A percentile compares a stretch with the other conserved stretches of the same genome.
These are phyloP conservation scores for Ceratocystiopsis brevicomis DNA, from an alignment of 2,329 filamentous ascomycete species.

Conservation along the genomic window DNA sequence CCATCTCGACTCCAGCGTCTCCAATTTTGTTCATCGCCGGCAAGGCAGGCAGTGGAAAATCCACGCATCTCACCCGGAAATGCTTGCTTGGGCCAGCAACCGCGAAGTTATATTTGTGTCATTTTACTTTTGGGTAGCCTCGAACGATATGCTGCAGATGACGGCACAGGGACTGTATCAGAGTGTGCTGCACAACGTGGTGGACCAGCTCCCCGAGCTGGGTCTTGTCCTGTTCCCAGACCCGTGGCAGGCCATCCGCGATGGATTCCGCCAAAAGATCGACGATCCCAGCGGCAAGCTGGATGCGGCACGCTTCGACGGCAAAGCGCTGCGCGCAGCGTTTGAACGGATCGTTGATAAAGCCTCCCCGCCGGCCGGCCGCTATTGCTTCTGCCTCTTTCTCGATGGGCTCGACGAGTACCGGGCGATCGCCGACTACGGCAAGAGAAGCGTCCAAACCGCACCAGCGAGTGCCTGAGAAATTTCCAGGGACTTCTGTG, in stretches of 20 bases:
- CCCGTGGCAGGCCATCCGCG: background rate
- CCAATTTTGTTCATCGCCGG: background rate
- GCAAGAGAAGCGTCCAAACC: background rate
- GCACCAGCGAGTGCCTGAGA: background rate
- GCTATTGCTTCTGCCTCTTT: constrained; percentile 1
- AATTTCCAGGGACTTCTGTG: background rate
- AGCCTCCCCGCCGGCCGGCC: background rate
- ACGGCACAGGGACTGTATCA: background rate
- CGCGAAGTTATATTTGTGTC: background rate
- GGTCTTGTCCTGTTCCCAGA: background rate
- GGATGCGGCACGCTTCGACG: background rate
- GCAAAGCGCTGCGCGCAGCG: background rate
- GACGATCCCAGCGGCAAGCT: background rate
- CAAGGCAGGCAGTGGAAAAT: constrained; percentile 1
- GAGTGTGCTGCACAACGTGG: background rate
- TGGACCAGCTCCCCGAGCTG: background rate
- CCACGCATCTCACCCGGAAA: background rate
- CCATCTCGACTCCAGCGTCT: background rate
- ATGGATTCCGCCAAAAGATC: background rate
- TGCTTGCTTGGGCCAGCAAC: background rate
- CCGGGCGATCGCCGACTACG: background rate
- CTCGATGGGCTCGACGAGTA: constrained; percentile 1
- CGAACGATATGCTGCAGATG: background rate
- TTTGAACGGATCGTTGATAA: background rate
- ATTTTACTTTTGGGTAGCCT: constrained; percentile 1